Evolutionary conservation across 2,329 filamentous ascomycete species (phyloP), one percentile per base, ranked within the genome.

Genomic region (Keithomyces neogunnii): DNA sequence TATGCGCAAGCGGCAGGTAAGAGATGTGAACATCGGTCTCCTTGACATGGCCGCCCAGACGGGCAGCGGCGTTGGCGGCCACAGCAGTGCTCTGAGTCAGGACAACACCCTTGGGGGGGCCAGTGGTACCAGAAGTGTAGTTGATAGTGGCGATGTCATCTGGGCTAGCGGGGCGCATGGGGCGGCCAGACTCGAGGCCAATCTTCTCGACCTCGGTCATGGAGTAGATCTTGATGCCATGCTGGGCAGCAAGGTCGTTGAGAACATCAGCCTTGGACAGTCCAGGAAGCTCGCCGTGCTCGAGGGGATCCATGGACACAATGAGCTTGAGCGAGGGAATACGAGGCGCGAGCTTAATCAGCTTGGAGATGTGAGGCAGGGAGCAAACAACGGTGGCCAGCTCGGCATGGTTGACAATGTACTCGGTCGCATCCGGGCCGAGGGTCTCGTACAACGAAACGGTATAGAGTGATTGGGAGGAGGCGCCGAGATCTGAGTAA

Each of bases 391-490:
- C 82, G 62, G 84, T 88, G 53, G 77, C 69, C 51, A 97, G 73
- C 55, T 84, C 78, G 50, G 89, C 82, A 67, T 97, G 92, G 69
- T 95, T 95, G 73, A 97, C 86, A 69, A 99, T 96, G 72, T 88
- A 97, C 71, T 97, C 90, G 52, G 88, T 91, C 2, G 91, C 82
- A 59, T 96, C 89, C 10, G 92, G 86, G 8, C 92, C 92, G 4
- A 99, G 81, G 10, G 92, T 96, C 69, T 97, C 93, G 74, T 99
- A 99, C 48, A 99, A 85, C 4, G 92, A 96, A 51, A 99, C 90
- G 28, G 86, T 88, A 71, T 79, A 97, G 32, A 97, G 81, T 6
- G 86, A 82, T 69, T 97, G 93, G 10, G 90, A 93, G 72, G 88
- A 83, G 65, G 88, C 85, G 39, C 82, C 93, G 63, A 97, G 73